These are phyloP conservation scores for Trichoderma hamatum DNA, from an alignment of 2,329 filamentous ascomycete genomes.

Conservation along the genomic window DNA sequence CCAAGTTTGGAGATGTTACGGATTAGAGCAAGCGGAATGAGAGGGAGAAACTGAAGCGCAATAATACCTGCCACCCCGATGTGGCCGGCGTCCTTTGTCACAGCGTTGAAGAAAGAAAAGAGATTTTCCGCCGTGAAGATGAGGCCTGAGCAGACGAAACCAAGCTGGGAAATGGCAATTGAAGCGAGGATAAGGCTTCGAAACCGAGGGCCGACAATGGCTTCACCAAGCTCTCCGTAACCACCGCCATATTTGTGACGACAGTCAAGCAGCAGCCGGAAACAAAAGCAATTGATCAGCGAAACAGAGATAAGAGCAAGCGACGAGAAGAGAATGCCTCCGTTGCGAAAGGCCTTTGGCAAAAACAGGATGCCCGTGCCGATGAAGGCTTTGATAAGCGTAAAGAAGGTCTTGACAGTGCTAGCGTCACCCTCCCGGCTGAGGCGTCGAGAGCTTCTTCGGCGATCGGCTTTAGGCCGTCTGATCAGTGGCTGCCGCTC, in stretches of 20 bases:
- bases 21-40: slow-evolving; percentile 70
- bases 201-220: slow-evolving; percentile 65
- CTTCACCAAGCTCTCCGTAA: slow-evolving; percentile 73
- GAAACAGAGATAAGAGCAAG: slow-evolving; percentile 68
- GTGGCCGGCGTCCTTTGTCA: slow-evolving; percentile 53
- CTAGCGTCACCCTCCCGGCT: slow-evolving; percentile 62
- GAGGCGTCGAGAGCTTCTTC: slow-evolving; percentile 53
- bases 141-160: slow-evolving; percentile 76
- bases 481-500: slow-evolving; percentile 58
- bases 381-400: slow-evolving; percentile 75
- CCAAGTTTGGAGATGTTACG: slow-evolving; percentile 77
- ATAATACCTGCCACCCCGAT: slow-evolving; percentile 61
- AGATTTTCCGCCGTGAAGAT: slow-evolving; percentile 79
- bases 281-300: slow-evolving; percentile 68
- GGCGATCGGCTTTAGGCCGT: slow-evolving; percentile 48
- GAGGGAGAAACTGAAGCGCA: slow-evolving; percentile 63
- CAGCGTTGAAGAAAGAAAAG: slow-evolving; percentile 66
- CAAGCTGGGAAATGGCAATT: slow-evolving; percentile 74
- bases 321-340: slow-evolving; percentile 74
- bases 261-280: slow-evolving; percentile 71
- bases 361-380: slow-evolving; percentile 83
- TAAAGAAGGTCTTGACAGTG: slow-evolving; percentile 76
- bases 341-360: slow-evolving; percentile 78
- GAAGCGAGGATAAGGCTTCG: slow-evolving; percentile 68
- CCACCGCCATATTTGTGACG: slow-evolving; percentile 66